These are phyloP conservation scores for Telopea speciosissima DNA, from an alignment of 177 flowering plant species.

Conservation along the genomic window DNA sequence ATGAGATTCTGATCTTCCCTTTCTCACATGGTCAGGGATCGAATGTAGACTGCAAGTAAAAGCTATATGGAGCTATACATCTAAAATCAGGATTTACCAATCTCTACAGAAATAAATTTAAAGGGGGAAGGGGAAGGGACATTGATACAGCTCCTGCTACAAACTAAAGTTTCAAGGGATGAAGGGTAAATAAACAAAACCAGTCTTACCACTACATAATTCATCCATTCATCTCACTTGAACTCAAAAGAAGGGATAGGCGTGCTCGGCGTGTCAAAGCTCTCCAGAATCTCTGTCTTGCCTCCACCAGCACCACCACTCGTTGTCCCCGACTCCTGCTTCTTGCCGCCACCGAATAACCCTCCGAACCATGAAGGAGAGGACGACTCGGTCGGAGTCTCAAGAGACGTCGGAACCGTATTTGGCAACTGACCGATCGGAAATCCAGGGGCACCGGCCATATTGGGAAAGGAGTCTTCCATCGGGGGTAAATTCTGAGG, in stretches of 20 bases:
- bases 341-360: slow-evolving; percentile 38
- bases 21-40: no score
- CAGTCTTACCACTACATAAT: slow-evolving; percentile 3
- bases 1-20: no score
- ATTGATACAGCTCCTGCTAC: no score
- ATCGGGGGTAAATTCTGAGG: slow-evolving; percentile 37
- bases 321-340: slow-evolving; percentile 25
- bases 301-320: slow-evolving; percentile 25
- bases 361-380: slow-evolving; percentile 60
- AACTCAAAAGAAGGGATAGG: slow-evolving; percentile 54
- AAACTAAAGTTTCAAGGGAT: no score
- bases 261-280: slow-evolving; percentile 49
- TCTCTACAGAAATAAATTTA: neutral
- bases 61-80: no score
- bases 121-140: no score
- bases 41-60: no score
- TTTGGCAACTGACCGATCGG: slow-evolving; percentile 17
- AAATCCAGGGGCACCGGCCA: slow-evolving; percentile 20
- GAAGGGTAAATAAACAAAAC: neutral
- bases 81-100: neutral
- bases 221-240: slow-evolving; percentile 31
- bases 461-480: slow-evolving; percentile 28
- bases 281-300: slow-evolving; percentile 58
- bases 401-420: slow-evolving; percentile 9
- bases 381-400: slow-evolving; percentile 3